phyloP scores from a whole-genome alignment of 1,139 yeast species.

The Taphrina communis region DNA sequence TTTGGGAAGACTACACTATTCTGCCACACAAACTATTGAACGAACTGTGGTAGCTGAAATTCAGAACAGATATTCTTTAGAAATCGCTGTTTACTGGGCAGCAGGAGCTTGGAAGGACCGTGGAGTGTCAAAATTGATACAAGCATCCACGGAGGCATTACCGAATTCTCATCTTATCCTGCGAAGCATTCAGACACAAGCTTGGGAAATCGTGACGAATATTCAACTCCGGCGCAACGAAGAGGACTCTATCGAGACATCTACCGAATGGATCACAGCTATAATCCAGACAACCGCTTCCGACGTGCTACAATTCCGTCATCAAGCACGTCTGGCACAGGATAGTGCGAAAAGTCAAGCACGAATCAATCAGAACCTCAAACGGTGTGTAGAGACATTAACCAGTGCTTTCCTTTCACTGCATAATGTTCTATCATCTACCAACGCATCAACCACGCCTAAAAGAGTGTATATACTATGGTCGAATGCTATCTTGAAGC shows the following conservation, averaged over 20 bases:
- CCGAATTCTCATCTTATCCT: conserved; percentile 29
- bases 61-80: conserved; percentile 33
- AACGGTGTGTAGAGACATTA: conserved; percentile 8
- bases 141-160: conserved; percentile 20
- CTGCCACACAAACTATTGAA: conserved; percentile 19
- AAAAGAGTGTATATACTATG: conserved; percentile 21
- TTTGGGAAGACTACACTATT: conserved; percentile 18
- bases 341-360: not conserved
- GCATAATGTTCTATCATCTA: not conserved
- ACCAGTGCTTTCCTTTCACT: not conserved
- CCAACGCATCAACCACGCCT: conserved; percentile 1
- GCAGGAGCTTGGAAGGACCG: conserved; percentile 36
- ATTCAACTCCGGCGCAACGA: conserved; percentile 20
- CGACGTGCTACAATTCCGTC: conserved; percentile 28
- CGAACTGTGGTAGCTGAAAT: conserved; percentile 12
- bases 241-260: conserved; percentile 4
- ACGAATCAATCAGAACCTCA: conserved; percentile 15
- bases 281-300: conserved; percentile 22
- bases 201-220: conserved; percentile 23
- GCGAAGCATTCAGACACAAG: conserved; percentile 23
- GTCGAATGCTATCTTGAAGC: conserved; percentile 7
- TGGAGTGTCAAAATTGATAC: conserved; percentile 19
- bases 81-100: conserved; percentile 36
- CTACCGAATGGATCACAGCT: conserved; percentile 19
- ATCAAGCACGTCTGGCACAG: conserved; percentile 12